Evolutionary conservation across 2,329 filamentous ascomycete species (phyloP), one percentile per base, ranked within the genome.

Genomic region (Monilinia fructigena): DNA sequence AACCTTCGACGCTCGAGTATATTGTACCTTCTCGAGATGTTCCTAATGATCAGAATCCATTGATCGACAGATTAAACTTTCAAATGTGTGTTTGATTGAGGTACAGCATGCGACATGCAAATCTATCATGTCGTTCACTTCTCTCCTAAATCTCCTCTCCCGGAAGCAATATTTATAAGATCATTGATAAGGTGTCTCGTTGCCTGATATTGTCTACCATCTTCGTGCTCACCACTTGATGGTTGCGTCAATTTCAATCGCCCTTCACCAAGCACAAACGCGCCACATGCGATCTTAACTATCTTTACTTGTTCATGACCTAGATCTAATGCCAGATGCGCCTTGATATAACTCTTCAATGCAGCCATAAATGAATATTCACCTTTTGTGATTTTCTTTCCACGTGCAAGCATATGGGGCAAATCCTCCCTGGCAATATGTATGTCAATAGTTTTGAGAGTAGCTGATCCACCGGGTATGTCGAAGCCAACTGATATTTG

Each of bases 361-460:
- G 80, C 79, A 31, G 75, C 66, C 28, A 78, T 78, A 69, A 82
- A 80, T 5, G 80, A 75, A 53, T 68, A 69, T 18, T 26, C n/a
- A 16, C 67, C 50, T 53, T 63, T 68, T 11, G 45, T 63, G 60
- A 74, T 35, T 23, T 68, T 73, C 23, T 70, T 70, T 10, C 72
- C 74, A 45, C 66, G 67, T 3, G 66, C 65, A n/a, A 76, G 42
- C 60, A 76, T 72, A 45, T 73, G 67, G 1, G 75, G 69, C 8
- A 82, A 68, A 69, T 82, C 79, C n/a, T 75, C 72, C 55, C 74
- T 72, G 2, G 77, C 70, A 62, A 82, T 77, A n/a, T 77, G 77
- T 56, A 82, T 75, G 45, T 81, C 79, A 48, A 82, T 72, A 55
- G 76, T 76, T 66, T 80, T 80, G 48, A 82, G 73, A 16, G 70